Evolutionary conservation across 2,329 filamentous ascomycete species (phyloP).

Genomic region (Rhynchosporium graminicola): DNA sequence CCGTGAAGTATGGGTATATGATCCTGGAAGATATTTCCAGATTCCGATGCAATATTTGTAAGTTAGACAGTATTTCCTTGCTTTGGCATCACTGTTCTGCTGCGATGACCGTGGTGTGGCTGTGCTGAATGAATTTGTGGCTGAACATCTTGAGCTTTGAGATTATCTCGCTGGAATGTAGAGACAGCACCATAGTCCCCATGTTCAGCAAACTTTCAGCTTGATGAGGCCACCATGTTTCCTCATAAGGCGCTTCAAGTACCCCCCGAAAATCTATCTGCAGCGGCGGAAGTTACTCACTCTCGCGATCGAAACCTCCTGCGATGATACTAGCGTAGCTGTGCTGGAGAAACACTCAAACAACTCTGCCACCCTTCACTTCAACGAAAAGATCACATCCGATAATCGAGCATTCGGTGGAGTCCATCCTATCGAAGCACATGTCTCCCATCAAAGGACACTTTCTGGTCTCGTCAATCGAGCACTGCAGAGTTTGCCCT

Average conservation of each 20-base stretch:
- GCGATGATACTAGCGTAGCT: conserved; percentile 92
- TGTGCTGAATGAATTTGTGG: conserved; percentile 9
- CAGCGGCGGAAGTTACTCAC: conserved; percentile 49
- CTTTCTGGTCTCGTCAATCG: conserved; percentile 68
- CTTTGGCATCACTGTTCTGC: too few species aligned
- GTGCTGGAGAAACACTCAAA: conserved; percentile 62
- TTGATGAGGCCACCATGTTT: conserved; percentile 39
- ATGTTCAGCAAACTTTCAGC: conserved; percentile 16
- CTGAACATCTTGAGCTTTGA: conserved; percentile 10
- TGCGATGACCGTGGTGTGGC: conserved; percentile 8
- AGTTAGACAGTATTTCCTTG: too few species aligned
- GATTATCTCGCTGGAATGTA: background rate
- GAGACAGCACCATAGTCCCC: background rate
- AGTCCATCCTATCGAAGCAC: conserved; percentile 75
- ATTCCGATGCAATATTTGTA: background rate
- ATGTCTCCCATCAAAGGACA: conserved; percentile 72
- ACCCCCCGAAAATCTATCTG: background rate
- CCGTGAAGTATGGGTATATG: too few species aligned
- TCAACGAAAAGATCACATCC: conserved; percentile 79
- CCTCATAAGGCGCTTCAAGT: conserved; percentile 30
- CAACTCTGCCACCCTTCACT: conserved; percentile 61
- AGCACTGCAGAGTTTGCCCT: conserved; percentile 57
- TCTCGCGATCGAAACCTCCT: conserved; percentile 80
- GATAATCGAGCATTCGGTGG: conserved; percentile 75
- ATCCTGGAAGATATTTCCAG: too few species aligned